Conservation (phyloP, 805 yeast species). For the Kodamaea restingae region DNA sequence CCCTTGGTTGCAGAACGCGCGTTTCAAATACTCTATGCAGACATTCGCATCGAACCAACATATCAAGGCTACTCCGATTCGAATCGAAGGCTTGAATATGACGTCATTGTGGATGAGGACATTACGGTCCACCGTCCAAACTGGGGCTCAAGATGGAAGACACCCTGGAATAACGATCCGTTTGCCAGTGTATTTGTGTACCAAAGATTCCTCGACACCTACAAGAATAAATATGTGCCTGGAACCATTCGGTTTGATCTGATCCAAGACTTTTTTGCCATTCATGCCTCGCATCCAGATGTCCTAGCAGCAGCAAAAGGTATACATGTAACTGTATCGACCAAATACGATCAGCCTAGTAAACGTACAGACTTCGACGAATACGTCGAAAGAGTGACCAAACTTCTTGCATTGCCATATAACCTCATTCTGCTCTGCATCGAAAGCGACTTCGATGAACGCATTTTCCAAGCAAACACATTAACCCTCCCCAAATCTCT, state of each 20-base stretch:
- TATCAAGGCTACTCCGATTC: too few species aligned
- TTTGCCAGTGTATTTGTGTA: neutral
- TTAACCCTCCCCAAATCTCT: neutral
- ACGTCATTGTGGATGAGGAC: neutral
- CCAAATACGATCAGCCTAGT: neutral
- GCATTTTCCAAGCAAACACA: neutral
- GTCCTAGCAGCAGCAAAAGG: neutral
- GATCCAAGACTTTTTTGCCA: neutral
- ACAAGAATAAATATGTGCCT: neutral
- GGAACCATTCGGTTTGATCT: neutral
- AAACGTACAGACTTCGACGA: neutral
- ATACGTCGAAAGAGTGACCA: neutral
- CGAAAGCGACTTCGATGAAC: neutral
- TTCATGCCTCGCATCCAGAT: neutral
- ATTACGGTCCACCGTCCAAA: neutral
- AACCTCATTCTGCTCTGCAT: neutral
- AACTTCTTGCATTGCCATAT: neutral
- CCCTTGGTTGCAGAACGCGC: neutral
- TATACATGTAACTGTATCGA: neutral
- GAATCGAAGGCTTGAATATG: neutral
- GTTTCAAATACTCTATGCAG: neutral
- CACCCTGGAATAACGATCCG: too few species aligned
- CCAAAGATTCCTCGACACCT: neutral
- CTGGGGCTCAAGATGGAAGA: too few species aligned
- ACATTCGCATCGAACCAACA: neutral